Conservation (phyloP, 2,329 filamentous ascomycete species). For the Sphaerulina populicola region DNA sequence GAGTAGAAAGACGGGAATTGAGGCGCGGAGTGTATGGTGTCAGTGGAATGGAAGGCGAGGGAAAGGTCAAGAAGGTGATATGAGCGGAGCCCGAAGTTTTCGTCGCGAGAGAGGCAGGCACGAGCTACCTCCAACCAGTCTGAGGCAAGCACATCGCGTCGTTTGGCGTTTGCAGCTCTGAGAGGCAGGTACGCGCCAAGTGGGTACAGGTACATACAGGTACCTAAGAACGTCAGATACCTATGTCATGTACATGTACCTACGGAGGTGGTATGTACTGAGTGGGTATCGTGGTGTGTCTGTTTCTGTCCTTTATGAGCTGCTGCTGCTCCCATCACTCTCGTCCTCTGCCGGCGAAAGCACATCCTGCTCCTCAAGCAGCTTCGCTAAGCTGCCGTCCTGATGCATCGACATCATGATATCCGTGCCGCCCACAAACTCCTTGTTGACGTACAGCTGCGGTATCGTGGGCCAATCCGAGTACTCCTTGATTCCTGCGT, state of each 20-base stretch:
- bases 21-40: neutral
- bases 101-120: neutral
- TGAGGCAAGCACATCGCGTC: neutral
- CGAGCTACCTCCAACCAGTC: neutral
- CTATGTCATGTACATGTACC: too few species aligned
- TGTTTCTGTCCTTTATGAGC: conserved; percentile 10
- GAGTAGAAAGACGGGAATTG: neutral
- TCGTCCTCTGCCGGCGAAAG: conserved; percentile 56
- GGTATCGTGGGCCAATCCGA: conserved; percentile 99
- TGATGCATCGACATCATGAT: conserved; percentile 97
- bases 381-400: conserved; percentile 82
- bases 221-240: too few species aligned
- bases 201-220: too few species aligned
- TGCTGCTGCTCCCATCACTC: conserved; percentile 17
- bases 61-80: neutral
- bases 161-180: too few species aligned
- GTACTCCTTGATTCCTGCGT: conserved; percentile 90
- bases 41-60: neutral
- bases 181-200: neutral
- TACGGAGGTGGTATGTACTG: too few species aligned
- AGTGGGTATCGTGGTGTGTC: neutral
- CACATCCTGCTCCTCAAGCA: conserved; percentile 88
- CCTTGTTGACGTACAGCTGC: conserved; percentile 88
- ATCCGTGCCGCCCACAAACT: conserved; percentile 96
- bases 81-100: neutral